phyloP scores from a whole-genome alignment of 1,284 basidiomycete genomes.

The Chiua sp. region DNA sequence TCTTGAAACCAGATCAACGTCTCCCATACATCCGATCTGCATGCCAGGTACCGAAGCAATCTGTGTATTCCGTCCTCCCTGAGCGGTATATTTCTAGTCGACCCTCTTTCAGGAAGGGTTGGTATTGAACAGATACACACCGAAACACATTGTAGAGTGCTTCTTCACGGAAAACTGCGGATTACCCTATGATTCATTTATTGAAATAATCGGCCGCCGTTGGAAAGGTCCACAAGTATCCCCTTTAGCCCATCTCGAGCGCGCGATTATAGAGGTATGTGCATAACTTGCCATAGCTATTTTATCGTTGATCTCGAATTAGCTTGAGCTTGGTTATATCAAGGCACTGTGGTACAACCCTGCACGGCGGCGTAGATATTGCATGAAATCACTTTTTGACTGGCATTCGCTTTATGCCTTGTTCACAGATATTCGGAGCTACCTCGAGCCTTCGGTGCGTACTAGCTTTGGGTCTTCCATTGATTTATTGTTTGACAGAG shows the following conservation, averaged over 20 bases:
- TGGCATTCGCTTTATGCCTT: conserved; percentile 67
- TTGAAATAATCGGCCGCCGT: conserved; percentile 42
- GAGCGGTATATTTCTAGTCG: conserved; percentile 44
- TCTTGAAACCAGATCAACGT: conserved; percentile 43
- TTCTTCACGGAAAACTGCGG: conserved; percentile 71
- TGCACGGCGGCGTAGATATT: conserved; percentile 64
- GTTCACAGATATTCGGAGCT: conserved; percentile 43
- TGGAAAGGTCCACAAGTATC: conserved; percentile 42
- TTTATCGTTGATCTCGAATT: background rate
- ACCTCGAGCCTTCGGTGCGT: conserved; percentile 41
- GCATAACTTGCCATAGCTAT: conserved; percentile 5
- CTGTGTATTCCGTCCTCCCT: conserved; percentile 7
- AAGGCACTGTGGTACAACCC: conserved; percentile 71
- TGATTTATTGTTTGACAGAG: conserved; percentile 5
- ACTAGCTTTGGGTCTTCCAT: background rate
- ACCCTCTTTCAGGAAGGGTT: conserved; percentile 61
- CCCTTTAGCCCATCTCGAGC: conserved; percentile 55
- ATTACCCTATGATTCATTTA: conserved; percentile 52
- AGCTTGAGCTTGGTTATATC: conserved; percentile 65
- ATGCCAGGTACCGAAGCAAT: conserved; percentile 50
- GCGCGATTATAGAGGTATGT: conserved; percentile 56
- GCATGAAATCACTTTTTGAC: conserved; percentile 63
- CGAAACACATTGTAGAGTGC: conserved; percentile 63
- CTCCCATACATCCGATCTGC: conserved; percentile 66
- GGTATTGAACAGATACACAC: conserved; percentile 56